Evolutionary conservation across 169 alveolate species (phyloP).

Genomic region (Toxoplasma gondii): DNA sequence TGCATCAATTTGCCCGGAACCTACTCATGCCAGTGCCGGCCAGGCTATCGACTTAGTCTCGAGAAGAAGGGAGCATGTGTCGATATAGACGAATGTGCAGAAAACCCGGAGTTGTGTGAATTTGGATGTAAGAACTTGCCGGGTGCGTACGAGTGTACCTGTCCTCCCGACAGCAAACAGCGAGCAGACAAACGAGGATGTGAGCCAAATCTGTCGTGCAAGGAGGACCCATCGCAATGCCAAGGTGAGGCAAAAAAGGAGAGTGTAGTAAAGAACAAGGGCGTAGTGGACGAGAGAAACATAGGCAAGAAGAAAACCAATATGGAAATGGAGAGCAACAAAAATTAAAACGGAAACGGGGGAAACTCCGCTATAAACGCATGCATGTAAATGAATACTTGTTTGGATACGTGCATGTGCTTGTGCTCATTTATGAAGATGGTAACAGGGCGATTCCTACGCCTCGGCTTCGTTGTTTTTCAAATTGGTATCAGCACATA

Average conservation of each 20-base stretch:
- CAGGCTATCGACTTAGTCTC: slow-evolving; percentile 60
- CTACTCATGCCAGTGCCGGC: slow-evolving; percentile 39
- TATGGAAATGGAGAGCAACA: not conserved
- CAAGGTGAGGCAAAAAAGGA: not conserved
- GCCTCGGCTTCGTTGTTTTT: not conserved
- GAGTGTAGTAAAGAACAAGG: not conserved
- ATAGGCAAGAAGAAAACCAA: not conserved
- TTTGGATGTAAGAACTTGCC: slow-evolving; percentile 67
- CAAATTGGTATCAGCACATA: not conserved
- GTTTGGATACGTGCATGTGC: not conserved
- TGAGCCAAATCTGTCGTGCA: not conserved
- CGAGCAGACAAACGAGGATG: not conserved
- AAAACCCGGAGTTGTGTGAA: not conserved
- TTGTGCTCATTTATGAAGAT: not conserved
- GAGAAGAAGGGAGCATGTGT: slow-evolving; percentile 56
- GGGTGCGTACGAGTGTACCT: slow-evolving; percentile 71
- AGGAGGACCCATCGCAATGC: not conserved
- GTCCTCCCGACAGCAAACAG: not conserved
- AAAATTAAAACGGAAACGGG: not conserved
- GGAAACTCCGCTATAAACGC: not conserved
- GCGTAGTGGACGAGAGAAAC: not conserved
- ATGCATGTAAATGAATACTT: not conserved
- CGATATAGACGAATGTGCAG: slow-evolving; percentile 71
- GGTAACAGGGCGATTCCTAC: no score
- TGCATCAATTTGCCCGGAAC: slow-evolving; percentile 30